Conservation (phyloP, 179 eudicot species). For the Pouteria campechiana region DNA sequence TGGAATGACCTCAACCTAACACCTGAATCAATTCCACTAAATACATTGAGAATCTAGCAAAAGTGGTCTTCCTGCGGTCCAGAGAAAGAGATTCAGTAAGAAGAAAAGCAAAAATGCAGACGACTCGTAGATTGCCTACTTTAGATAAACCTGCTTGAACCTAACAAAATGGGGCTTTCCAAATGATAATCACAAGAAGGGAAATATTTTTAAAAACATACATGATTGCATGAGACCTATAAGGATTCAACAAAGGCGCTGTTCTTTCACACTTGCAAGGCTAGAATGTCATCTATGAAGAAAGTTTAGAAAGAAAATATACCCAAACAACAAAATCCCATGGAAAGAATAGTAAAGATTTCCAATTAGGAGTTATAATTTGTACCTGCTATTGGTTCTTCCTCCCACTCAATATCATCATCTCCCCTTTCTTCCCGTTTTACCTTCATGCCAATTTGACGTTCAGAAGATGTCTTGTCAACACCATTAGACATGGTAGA, state of each 20-base stretch:
- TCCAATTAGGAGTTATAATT: background rate
- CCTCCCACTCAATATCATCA: conserved; percentile 86
- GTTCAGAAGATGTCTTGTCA: conserved; percentile 25
- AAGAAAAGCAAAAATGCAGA: too few relatives aligned
- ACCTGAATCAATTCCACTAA: too few relatives aligned
- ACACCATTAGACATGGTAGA: conserved; percentile 12
- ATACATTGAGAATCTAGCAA: too few relatives aligned
- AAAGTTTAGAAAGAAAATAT: background rate
- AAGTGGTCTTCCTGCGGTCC: too few relatives aligned
- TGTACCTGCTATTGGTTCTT: conserved; percentile 64
- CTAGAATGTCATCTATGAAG: too few relatives aligned
- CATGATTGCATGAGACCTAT: background rate
- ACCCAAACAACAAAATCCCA: background rate
- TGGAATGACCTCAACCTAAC: too few relatives aligned
- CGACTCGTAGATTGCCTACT: too few relatives aligned
- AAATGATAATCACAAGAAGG: too few relatives aligned
- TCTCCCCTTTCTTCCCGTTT: conserved; percentile 48
- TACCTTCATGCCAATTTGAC: conserved; percentile 67
- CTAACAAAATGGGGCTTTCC: too few relatives aligned
- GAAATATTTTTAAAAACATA: background rate
- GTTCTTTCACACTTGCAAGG: too few relatives aligned
- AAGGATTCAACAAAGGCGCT: background rate
- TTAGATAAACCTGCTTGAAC: too few relatives aligned
- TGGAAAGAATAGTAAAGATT: background rate
- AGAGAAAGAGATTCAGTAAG: too few relatives aligned